Percentiles rank a stretch among this genome's conserved stretches.
phyloP scores from a whole-genome alignment of 2,329 filamentous ascomycete genomes.

The Penicillium sp. region DNA sequence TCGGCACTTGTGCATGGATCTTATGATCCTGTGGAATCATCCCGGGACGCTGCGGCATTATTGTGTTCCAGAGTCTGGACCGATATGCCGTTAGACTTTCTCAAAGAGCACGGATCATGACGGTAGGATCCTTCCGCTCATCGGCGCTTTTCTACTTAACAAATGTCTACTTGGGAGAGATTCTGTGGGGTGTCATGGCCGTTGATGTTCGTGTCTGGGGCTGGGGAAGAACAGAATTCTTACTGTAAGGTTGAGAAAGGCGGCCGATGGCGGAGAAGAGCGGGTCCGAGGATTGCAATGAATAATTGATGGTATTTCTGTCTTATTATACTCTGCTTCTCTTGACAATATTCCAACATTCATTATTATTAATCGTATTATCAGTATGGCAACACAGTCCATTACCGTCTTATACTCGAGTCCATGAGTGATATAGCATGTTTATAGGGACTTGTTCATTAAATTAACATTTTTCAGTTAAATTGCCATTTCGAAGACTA shows the following conservation, averaged over 20 bases:
- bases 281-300: constrained; percentile 8
- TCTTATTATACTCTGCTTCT: too few species aligned
- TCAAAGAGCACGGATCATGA: background rate
- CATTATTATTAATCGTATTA: too few species aligned
- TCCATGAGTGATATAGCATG: too few species aligned
- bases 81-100: background rate
- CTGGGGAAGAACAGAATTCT: too few species aligned
- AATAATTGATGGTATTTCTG: background rate
- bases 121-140: background rate
- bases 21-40: background rate
- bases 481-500: background rate
- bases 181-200: constrained; percentile 4
- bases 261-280: constrained; percentile 17
- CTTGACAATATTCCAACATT: too few species aligned
- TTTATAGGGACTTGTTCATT: too few species aligned
- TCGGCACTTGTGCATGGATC: background rate
- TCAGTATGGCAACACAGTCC: too few species aligned
- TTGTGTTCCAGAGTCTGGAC: background rate
- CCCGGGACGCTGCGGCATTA: background rate
- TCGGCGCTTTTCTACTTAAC: constrained; percentile 2
- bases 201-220: constrained; percentile 9
- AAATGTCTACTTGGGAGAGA: background rate
- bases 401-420: too few species aligned
- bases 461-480: too few species aligned
- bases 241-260: background rate